Percentiles rank a stretch among this genome's conserved stretches.
Conservation (phyloP, 805 yeast species). For the Myxozyma nipponensis region DNA sequence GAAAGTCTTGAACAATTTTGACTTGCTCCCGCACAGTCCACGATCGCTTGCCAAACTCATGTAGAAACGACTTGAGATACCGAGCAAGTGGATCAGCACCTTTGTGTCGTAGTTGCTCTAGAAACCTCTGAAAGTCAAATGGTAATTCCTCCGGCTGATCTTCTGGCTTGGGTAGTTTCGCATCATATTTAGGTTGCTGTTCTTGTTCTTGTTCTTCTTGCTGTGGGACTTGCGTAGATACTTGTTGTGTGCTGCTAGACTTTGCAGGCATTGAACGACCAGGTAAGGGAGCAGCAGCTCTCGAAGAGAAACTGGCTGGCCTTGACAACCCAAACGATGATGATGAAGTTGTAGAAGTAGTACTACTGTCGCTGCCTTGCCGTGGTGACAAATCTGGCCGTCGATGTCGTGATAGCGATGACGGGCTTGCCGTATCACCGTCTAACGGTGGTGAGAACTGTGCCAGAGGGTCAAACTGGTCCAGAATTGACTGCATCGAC, state of each 20-base stretch:
- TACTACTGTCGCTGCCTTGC: constrained; percentile 1
- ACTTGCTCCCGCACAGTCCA: constrained; percentile 78
- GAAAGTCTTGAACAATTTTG: constrained; percentile 74
- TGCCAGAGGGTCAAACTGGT: constrained; percentile 33
- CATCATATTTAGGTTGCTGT: not conserved
- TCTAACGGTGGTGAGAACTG: not conserved
- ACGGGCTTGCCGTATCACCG: not conserved
- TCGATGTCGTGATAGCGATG: constrained; percentile 10
- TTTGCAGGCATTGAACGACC: not conserved
- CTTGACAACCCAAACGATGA: not conserved
- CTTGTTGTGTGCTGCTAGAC: not conserved
- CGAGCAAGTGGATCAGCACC: constrained; percentile 85
- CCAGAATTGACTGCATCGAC: constrained; percentile 24
- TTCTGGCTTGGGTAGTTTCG: constrained; percentile 20
- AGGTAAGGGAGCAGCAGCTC: not conserved
- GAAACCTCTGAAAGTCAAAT: constrained; percentile 82
- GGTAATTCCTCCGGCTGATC: constrained; percentile 38
- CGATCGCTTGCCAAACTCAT: constrained; percentile 62
- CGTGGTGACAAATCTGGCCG: constrained; percentile 5
- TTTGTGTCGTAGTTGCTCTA: constrained; percentile 63
- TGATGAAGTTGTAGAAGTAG: constrained; percentile 2
- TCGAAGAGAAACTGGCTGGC: not conserved
- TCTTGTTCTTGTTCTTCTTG: not conserved
- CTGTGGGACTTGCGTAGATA: not conserved
- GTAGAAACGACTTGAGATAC: constrained; percentile 68